Evolutionary conservation across 1,139 yeast genomes (phyloP).

Genomic region (Kazachstania sp.): DNA sequence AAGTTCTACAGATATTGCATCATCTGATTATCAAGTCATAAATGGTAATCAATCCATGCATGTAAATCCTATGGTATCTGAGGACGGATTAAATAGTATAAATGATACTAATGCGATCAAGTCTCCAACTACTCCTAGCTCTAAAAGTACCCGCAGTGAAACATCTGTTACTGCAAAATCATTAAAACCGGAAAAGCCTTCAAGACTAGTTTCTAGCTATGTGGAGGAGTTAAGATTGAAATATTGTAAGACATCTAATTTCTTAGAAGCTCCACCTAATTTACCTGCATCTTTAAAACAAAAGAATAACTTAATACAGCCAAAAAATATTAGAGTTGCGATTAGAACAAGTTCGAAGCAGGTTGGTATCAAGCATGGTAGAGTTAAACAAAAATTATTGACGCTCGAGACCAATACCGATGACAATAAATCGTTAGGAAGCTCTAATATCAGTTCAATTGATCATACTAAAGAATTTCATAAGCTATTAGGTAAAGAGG

Average conservation of each 20-base stretch:
- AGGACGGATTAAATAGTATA: neutral
- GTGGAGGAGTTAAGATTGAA: slow-evolving; percentile 29
- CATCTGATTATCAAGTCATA: neutral
- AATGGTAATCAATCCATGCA: neutral
- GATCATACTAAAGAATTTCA: slow-evolving; percentile 31
- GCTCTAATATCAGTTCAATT: slow-evolving; percentile 9
- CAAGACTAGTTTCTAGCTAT: slow-evolving; percentile 28
- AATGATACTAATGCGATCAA: neutral
- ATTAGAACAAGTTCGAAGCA: slow-evolving; percentile 31
- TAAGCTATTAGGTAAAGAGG: slow-evolving; percentile 20
- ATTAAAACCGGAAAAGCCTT: slow-evolving; percentile 17
- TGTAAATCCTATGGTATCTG: neutral
- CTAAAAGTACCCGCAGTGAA: slow-evolving; percentile 4
- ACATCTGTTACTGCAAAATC: slow-evolving; percentile 8
- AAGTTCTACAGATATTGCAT: neutral
- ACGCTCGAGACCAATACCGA: slow-evolving; percentile 28
- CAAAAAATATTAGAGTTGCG: slow-evolving; percentile 29
- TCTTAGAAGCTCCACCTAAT: slow-evolving; percentile 30
- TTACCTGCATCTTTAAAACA: slow-evolving; percentile 28
- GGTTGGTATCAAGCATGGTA: slow-evolving; percentile 32
- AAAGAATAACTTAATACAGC: slow-evolving; percentile 28
- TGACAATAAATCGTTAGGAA: slow-evolving; percentile 7
- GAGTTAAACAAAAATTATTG: slow-evolving; percentile 29
- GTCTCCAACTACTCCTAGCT: slow-evolving; percentile 1
- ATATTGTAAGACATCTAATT: slow-evolving; percentile 29